Conservation (phyloP, 148 eudicot genomes). For the Suaeda aralocaspica region DNA sequence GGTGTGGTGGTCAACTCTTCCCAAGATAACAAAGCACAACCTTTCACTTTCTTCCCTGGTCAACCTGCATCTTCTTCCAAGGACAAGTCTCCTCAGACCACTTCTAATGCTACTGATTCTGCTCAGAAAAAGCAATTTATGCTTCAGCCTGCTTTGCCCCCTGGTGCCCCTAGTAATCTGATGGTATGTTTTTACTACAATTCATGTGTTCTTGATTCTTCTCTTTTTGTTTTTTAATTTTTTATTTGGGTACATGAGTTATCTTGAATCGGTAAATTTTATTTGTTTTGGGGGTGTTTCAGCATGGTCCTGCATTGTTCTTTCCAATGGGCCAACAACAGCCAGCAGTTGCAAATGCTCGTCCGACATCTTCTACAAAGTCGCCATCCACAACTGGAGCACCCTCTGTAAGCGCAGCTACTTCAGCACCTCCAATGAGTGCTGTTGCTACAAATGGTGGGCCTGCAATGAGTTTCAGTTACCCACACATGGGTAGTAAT, state of each 20-base stretch:
- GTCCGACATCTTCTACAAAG: constrained; percentile 46
- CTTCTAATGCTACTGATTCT: constrained; percentile 43
- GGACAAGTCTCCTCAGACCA: constrained; percentile 53
- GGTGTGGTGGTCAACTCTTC: constrained; percentile 32
- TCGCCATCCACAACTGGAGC: constrained; percentile 35
- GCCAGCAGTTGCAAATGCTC: constrained; percentile 43
- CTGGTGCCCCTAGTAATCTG: constrained; percentile 60
- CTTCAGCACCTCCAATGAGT: constrained; percentile 36
- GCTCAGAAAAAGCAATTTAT: constrained; percentile 72
- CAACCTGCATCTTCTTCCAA: constrained; percentile 40
- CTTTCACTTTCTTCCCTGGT: constrained; percentile 49
- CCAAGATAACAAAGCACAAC: constrained; percentile 58
- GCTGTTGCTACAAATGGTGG: constrained; percentile 36
- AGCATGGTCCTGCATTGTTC: constrained; percentile 79
- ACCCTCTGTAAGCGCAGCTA: constrained; percentile 33
- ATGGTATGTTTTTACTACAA: constrained; percentile 41
- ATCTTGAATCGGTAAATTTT: not conserved
- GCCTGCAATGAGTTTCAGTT: constrained; percentile 76
- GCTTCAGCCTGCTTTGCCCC: constrained; percentile 70
- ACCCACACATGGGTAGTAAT: constrained; percentile 56
- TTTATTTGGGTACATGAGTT: not conserved
- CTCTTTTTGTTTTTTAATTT: not conserved
- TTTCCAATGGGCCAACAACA: constrained; percentile 95
- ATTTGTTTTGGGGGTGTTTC: constrained; percentile 16
- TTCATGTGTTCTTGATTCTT: not conserved